Percentiles rank a stretch among this genome's conserved stretches.
Evolutionary conservation across 495 filamentous ascomycete species (phyloP).

Genomic region (Chaetomidium leptoderma): DNA sequence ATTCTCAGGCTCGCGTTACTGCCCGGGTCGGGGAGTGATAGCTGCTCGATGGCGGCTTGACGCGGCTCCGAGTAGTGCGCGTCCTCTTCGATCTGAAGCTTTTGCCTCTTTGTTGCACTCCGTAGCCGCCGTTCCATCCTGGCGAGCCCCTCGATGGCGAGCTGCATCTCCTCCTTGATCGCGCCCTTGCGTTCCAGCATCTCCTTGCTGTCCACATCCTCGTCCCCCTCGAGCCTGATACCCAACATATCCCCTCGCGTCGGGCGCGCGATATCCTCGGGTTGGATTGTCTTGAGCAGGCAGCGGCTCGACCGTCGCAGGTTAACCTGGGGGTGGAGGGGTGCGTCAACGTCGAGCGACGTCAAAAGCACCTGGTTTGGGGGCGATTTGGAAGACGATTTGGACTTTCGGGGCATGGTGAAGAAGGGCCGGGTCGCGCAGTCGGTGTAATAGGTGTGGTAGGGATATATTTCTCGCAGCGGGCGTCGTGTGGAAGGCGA

Average conservation of each 20-base stretch:
- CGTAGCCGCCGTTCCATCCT: slow-evolving; percentile 29
- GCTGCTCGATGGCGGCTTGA: neutral
- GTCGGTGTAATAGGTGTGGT: neutral
- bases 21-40: neutral
- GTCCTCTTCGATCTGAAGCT: slow-evolving; percentile 28
- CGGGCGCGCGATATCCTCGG: slow-evolving; percentile 9
- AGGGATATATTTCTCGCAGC: neutral
- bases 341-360: neutral
- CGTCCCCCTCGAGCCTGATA: neutral
- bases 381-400: neutral
- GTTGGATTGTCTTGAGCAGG: slow-evolving; percentile 10
- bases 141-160: slow-evolving; percentile 30
- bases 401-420: neutral
- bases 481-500: neutral
- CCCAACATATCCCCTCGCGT: slow-evolving; percentile 23
- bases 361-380: neutral
- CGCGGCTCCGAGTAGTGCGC: neutral
- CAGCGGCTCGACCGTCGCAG: slow-evolving; percentile 26
- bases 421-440: neutral
- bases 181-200: slow-evolving; percentile 5
- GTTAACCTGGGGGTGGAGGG: slow-evolving; percentile 22
- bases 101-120: slow-evolving; percentile 28
- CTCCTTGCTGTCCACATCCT: neutral
- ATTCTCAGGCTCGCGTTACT: neutral
- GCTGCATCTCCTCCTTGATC: slow-evolving; percentile 23